phyloP scores from a whole-genome alignment of 225 moss, liverwort and hornwort species.

The Bryoerythrophyllum caledonicum region DNA sequence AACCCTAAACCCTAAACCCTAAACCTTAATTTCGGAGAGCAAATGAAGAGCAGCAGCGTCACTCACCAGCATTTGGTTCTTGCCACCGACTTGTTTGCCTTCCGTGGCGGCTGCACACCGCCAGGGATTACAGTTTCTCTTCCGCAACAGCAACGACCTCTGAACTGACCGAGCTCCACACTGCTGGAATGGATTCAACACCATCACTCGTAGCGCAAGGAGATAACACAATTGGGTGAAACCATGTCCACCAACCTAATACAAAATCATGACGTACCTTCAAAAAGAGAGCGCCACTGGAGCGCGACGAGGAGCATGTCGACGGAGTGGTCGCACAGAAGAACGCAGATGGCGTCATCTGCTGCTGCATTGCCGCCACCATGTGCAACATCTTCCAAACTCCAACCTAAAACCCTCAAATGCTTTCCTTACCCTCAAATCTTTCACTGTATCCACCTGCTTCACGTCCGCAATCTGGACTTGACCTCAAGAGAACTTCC shows the following conservation, averaged over 20 bases:
- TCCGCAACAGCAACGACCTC: conserved; percentile 17
- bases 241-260: neutral
- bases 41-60: neutral
- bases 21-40: neutral
- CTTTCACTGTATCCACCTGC: neutral
- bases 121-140: conserved; percentile 18
- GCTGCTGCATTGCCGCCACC: conserved; percentile 27
- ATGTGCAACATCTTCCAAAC: conserved; percentile 11
- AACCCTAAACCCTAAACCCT: conserved; percentile 41
- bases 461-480: neutral
- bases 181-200: conserved; percentile 23
- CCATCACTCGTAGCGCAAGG: neutral
- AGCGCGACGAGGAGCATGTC: conserved; percentile 16
- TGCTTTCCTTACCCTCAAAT: too few species aligned
- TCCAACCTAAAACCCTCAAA: neutral
- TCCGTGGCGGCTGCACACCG: conserved; percentile 45
- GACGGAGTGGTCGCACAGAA: neutral
- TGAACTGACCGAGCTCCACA: conserved; percentile 20
- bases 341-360: conserved; percentile 22
- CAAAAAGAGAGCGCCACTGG: neutral
- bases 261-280: conserved; percentile 8
- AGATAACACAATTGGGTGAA: neutral
- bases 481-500: neutral
- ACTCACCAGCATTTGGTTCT: conserved; percentile 59
- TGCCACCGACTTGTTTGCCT: conserved; percentile 45